phyloP scores from a whole-genome alignment of 345 rosid genomes.

The Brassica cretica region DNA sequence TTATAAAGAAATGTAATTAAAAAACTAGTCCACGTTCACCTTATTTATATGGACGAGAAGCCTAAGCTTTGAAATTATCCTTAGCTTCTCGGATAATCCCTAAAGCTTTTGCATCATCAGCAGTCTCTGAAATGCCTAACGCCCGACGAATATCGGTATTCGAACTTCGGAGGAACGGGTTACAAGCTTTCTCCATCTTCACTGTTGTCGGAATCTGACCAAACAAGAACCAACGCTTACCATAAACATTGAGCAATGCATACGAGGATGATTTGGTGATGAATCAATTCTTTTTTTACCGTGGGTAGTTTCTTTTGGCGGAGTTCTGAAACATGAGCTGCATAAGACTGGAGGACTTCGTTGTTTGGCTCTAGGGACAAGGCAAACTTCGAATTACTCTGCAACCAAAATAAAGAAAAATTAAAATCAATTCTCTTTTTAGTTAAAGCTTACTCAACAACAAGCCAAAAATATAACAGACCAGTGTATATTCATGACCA shows the following conservation, averaged over 20 bases:
- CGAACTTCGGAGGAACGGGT: conserved; percentile 82
- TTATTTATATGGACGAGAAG: conserved; percentile 10
- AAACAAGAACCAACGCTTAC: conserved; percentile 8
- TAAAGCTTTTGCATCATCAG: conserved; percentile 69
- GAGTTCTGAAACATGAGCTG: conserved; percentile 69
- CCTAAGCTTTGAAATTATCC: conserved; percentile 57
- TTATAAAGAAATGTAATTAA: background rate
- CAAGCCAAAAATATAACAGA: conserved; percentile 38
- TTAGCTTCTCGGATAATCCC: conserved; percentile 72
- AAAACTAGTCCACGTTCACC: background rate
- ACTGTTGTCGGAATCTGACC: conserved; percentile 73
- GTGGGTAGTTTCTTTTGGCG: conserved; percentile 77
- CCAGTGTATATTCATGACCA: conserved; percentile 95
- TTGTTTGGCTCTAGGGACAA: conserved; percentile 84
- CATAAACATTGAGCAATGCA: background rate
- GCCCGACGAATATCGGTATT: conserved; percentile 63
- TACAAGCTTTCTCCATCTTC: conserved; percentile 83
- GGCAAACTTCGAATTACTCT: conserved; percentile 96
- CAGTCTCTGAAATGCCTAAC: conserved; percentile 53
- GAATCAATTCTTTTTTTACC: conserved; percentile 40
- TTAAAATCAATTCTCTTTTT: background rate
- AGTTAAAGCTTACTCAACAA: background rate
- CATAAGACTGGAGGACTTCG: conserved; percentile 75
- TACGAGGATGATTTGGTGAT: background rate
- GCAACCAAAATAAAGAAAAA: conserved; percentile 25